Base-by-base conservation (phyloP, 257 asterid species). In the Coffea canephora region DNA sequence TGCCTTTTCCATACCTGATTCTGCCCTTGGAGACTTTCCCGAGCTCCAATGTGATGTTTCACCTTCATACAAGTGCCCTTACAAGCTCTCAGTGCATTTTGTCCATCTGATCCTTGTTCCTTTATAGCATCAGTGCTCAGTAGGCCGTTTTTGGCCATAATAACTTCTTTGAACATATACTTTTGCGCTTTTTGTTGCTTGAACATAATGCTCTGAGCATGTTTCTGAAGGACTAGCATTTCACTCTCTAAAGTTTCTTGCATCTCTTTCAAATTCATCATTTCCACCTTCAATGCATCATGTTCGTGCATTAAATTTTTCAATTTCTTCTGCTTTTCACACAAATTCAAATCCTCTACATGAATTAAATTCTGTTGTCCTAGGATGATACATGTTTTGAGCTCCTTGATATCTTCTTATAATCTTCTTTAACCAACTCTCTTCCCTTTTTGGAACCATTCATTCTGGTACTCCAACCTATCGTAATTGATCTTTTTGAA, bases 401-500 rank as follows among this genome's bases (percentile, higher is more conserved):
- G 77, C 25, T 55, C 68, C 55, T 55, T 73, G 79, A 27, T 77
- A 50, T 66, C 80, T 84, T 68, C 93, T 88, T 78, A 54, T 85
- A 75, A 91, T 87, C 73, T 87, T 76, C 59, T 57, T 83, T 78
- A 91, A 84, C 89, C 85, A 79, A 59, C 75, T 78, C 76, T 27
- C 74, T 84, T 83, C 59, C 95, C 95, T 81, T 64, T 89, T 49
- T 77, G 91, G 69, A 91, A 91, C 81, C 84, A 49, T n/a, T 85
- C 89, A 70, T 89, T 87, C 81, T 68, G 84, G 78, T 84, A 91
- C 49, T 91, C 95, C 77, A 86, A 85, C 72, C 79, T 80, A 74
- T 85, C 91, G 90, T 89, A 91, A 71, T 82, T 82, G 48, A 83
- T 69, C 81, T 91, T 91, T 91, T 78, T 86, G 83, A 91, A 91